These are phyloP conservation scores for Lasiodiplodia citricola DNA, from an alignment of 2,329 filamentous ascomycete species.

Conservation along the genomic window DNA sequence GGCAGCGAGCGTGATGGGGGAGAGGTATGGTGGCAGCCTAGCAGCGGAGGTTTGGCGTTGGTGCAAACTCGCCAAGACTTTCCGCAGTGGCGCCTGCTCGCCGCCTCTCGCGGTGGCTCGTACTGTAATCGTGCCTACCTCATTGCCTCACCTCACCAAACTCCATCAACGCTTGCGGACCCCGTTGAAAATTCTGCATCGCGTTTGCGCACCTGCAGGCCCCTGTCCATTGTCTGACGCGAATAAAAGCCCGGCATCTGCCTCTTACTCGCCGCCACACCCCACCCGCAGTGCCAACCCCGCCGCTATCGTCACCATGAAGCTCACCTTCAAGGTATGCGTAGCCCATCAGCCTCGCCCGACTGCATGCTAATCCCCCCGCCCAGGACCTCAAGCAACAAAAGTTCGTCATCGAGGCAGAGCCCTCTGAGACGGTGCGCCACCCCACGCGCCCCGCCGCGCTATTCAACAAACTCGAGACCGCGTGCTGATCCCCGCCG, in stretches of 20 bases:
- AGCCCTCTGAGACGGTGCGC: slow-evolving; percentile 85
- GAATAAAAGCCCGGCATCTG: slow-evolving; percentile 3
- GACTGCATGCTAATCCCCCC: slow-evolving; percentile 14
- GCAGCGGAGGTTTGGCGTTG: background rate
- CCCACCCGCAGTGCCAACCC: slow-evolving; percentile 24
- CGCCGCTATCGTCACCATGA: slow-evolving; percentile 55
- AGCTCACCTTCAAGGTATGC: slow-evolving; percentile 72
- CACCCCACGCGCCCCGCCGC: slow-evolving; percentile 31
- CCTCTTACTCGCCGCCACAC: slow-evolving; percentile 27
- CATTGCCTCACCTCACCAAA: slow-evolving; percentile 5
- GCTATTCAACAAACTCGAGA: slow-evolving; percentile 9
- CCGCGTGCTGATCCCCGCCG: slow-evolving; percentile 29
- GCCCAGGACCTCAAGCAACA: slow-evolving; percentile 94
- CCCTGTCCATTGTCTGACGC: background rate
- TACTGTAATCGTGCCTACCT: slow-evolving; percentile 20
- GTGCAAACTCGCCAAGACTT: background rate
- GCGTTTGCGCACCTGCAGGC: slow-evolving; percentile 31
- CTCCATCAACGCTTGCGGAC: slow-evolving; percentile 15
- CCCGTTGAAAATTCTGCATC: slow-evolving; percentile 34
- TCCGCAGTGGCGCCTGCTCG: slow-evolving; percentile 1
- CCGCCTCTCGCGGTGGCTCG: slow-evolving; percentile 15
- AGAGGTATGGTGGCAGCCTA: background rate
- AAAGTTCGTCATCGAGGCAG: slow-evolving; percentile 95
- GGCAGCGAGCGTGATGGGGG: background rate
- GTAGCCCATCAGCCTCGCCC: slow-evolving; percentile 25